These are phyloP conservation scores for Salvia miltiorrhiza DNA, from an alignment of 257 asterid genomes.

Conservation along the genomic window DNA sequence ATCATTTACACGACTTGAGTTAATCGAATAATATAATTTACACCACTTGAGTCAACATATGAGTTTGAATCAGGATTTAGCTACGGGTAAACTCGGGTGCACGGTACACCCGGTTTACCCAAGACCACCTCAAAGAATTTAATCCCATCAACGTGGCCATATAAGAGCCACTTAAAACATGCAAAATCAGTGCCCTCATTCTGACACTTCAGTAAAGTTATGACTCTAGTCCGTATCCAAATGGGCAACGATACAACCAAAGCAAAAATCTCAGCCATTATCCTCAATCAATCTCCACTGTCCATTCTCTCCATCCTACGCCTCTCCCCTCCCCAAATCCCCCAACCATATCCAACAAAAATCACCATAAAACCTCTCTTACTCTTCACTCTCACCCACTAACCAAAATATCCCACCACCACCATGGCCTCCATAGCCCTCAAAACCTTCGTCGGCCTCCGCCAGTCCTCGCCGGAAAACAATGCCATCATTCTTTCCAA, in stretches of 20 bases:
- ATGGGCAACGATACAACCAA: constrained; percentile 18
- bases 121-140: no score
- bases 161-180: constrained; percentile 30
- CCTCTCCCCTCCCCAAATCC: constrained; percentile 34
- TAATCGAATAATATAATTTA: no score
- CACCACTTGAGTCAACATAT: no score
- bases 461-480: constrained; percentile 56
- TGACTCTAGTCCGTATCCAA: background rate
- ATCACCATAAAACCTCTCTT: constrained; percentile 22
- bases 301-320: constrained; percentile 48
- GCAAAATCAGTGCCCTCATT: constrained; percentile 23
- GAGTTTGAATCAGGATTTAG: no score
- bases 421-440: constrained; percentile 73
- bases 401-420: background rate
- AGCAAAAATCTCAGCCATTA: constrained; percentile 42
- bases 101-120: no score
- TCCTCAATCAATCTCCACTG: constrained; percentile 53
- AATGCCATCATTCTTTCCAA: constrained; percentile 28
- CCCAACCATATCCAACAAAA: constrained; percentile 66
- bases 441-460: constrained; percentile 87
- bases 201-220: background rate
- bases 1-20: no score
- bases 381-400: constrained; percentile 16
- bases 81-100: no score
- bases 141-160: constrained; percentile 30